Evolutionary conservation across 345 rosid genomes (phyloP).

Genomic region (Salix brachista): DNA sequence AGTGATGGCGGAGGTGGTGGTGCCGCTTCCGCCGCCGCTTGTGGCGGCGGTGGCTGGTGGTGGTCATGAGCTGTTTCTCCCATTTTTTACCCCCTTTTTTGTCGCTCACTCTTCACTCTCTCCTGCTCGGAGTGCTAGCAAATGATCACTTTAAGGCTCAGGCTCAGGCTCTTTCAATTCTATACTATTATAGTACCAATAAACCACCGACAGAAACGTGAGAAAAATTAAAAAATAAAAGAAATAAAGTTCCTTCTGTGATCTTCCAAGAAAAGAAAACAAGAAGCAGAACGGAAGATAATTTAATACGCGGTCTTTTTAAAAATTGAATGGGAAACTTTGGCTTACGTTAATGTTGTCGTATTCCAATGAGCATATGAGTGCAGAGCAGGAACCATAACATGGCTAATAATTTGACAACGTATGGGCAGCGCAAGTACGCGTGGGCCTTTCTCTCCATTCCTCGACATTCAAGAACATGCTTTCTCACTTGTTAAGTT

Average conservation of each 20-base stretch:
- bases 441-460: background rate
- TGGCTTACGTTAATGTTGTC: slow-evolving; percentile 27
- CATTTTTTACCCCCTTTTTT: background rate
- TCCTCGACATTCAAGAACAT: background rate
- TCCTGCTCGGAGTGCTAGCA: background rate
- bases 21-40: slow-evolving; percentile 22
- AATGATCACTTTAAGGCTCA: background rate
- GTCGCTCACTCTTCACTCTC: background rate
- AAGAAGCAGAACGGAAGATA: background rate
- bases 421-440: slow-evolving; percentile 9
- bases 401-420: background rate
- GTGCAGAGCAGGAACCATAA: background rate
- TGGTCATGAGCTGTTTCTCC: slow-evolving; percentile 20
- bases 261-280: background rate
- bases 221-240: slow-evolving; percentile 8
- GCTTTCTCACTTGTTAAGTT: background rate
- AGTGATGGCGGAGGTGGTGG: slow-evolving; percentile 42
- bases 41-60: slow-evolving; percentile 40
- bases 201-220: slow-evolving; percentile 10
- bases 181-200: background rate
- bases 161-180: background rate
- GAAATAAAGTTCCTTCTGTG: background rate
- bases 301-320: background rate
- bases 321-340: background rate
- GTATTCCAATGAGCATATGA: slow-evolving; percentile 5